Base-by-base conservation (phyloP, 345 rosid species). In the Populus tremula region DNA sequence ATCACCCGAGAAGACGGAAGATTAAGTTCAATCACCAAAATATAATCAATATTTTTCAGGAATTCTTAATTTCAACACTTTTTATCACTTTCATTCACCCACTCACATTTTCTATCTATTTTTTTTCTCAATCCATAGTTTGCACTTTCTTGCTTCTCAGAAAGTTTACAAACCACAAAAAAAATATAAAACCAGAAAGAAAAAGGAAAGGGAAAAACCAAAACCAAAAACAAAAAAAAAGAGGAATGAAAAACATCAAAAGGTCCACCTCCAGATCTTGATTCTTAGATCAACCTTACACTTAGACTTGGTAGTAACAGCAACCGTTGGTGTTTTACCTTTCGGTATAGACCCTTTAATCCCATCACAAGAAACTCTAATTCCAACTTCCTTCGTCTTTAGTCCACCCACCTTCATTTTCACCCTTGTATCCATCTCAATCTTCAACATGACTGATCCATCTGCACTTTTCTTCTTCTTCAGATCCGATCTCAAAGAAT, bases 191-290 rank as follows among this genome's bases (percentile, higher is more conserved):
- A 59, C 20, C 1, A 56, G 62, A 69, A 36, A 47, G 38, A 50
- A 18, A 62, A 38, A 38, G 16, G 29, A 29, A 11, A 35, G 59
- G 21, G 8, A 69, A 38, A 9, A 25, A 70, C 27, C 11, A 11
- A 10, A 53, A 31, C 1, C 35, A 33, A 33, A 33, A 33, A 33
- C 35, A 38, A 53, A 9, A 36, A 5, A 9, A 63, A 20, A 7
- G 11, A 43, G 12, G 13, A 31, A 71, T 81, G 33, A 9, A 31
- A 67, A 25, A 38, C 23, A 20, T 82, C 77, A 90, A 78, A 90
- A 90, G 23, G 91, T 92, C 90, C 87, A 94, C 79, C 87, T 92
- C 99, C 99, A 96, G 86, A 96, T 85, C 93, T 91, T 96, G 77
- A 96, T 64, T 56, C 95, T 85, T 4, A 94, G 91, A 87, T 96